Base-by-base conservation (phyloP, 768 basidiomycete genomes). In the Mycena alexandri region DNA sequence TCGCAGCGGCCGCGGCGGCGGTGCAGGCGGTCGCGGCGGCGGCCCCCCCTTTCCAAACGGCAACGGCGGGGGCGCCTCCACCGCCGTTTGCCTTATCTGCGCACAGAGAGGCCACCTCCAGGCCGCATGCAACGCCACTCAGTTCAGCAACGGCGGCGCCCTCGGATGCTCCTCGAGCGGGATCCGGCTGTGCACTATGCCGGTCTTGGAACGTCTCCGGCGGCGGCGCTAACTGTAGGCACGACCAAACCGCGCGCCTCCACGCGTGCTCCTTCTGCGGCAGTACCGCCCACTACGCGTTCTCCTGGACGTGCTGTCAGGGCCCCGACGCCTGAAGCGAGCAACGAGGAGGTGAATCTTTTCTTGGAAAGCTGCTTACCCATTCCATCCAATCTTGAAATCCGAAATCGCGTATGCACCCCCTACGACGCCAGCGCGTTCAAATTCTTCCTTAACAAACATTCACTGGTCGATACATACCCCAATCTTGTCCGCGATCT, bases 251-350 rank as follows among this genome's bases (percentile, higher is more conserved):
- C 13, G 29, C 33, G 2, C 16, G 59, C 2, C 1, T 19, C 3
- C 62, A 63, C 21, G 42, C 24, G 3, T 63, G 62, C 62, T 21
- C 21, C 3, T 47, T 63, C 52, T 63, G 62, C 21, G 43, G 43
- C 21, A 12, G 7, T 25, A 48, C 14, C 3, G 12, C 12, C 3
- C 62, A 63, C 33, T 25, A 46, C 16, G 53, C 12, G 1, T 63
- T 47, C 25, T 5, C 25, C n/a, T 63, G 62, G 62, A 17, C 43
- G 2, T 63, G 62, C 44, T 29, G 19, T 1, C 42, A 44, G 16
- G 29, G 22, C 22, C 52, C 61, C 29, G 19, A 41, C 11, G 29
- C 29, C 3, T 29, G 29, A 29, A 6, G 29, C 29, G 29, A 29
- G 29, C 21, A 38, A 5, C 33, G n/a, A 21, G 16, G 33, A 19